Percentiles rank a stretch among this genome's conserved stretches.
Conservation (phyloP, 805 yeast species). For the Debaryomyces maramus region DNA sequence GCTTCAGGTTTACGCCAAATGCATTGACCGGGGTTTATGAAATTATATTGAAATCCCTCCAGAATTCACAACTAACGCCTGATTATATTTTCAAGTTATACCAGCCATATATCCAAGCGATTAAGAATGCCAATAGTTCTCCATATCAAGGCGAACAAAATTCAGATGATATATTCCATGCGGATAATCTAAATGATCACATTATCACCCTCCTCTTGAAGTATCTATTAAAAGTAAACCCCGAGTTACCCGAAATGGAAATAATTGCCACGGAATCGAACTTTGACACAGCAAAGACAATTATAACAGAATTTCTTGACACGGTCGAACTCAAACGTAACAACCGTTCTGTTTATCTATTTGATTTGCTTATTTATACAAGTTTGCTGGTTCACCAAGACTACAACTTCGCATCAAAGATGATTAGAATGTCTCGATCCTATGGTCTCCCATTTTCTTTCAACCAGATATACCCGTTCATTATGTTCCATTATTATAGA, state of each 20-base stretch:
- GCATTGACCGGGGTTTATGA: conserved; percentile 27
- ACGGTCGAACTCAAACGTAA: conserved; percentile 12
- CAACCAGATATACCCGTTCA: conserved; percentile 40
- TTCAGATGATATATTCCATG: conserved; percentile 11
- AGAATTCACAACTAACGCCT: conserved; percentile 13
- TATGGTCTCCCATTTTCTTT: conserved; percentile 35
- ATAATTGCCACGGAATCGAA: conserved; percentile 11
- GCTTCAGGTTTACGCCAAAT: conserved; percentile 19
- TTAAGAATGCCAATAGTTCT: background rate
- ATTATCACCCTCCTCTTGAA: conserved; percentile 23
- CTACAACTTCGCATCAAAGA: conserved; percentile 30
- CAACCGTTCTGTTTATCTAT: conserved; percentile 20
- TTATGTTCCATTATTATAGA: conserved; percentile 33
- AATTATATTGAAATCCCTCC: conserved; percentile 17
- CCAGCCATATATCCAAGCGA: conserved; percentile 17
- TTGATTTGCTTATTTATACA: conserved; percentile 32
- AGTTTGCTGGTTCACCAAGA: conserved; percentile 34
- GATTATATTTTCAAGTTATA: conserved; percentile 21
- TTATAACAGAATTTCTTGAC: conserved; percentile 24
- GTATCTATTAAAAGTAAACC: conserved; percentile 23
- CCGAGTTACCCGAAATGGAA: conserved; percentile 16
- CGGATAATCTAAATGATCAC: conserved; percentile 15
- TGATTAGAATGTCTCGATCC: conserved; percentile 26
- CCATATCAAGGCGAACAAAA: background rate
- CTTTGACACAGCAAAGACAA: conserved; percentile 27